Percentiles rank a stretch among this genome's conserved stretches.
phyloP scores from a whole-genome alignment of 345 rosid species.

The Lepidium africanum region DNA sequence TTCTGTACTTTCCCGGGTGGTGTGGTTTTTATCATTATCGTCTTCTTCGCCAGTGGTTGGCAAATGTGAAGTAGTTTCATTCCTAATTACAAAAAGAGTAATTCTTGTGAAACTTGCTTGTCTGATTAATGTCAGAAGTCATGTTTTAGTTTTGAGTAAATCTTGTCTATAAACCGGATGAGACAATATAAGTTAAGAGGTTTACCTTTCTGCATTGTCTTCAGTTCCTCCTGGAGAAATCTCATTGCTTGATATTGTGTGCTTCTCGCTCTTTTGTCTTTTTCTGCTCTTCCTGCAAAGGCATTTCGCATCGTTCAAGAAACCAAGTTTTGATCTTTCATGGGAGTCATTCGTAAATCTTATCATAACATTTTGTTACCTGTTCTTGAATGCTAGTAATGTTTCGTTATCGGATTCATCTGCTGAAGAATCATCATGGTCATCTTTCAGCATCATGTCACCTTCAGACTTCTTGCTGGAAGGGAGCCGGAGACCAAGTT shows the following conservation, averaged over 20 bases:
- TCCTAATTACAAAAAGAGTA: conserved; percentile 23
- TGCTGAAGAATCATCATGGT: conserved; percentile 27
- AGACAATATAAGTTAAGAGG: background rate
- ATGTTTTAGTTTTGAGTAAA: background rate
- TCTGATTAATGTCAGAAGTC: background rate
- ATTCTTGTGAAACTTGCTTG: background rate
- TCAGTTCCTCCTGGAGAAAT: conserved; percentile 3
- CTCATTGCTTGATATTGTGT: conserved; percentile 13
- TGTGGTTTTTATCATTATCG: conserved; percentile 10
- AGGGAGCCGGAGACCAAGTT: conserved; percentile 61
- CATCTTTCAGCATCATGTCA: conserved; percentile 42
- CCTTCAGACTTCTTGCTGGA: conserved; percentile 35
- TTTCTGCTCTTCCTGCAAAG: conserved; percentile 16
- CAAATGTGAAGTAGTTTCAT: conserved; percentile 8
- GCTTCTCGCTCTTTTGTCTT: conserved; percentile 15
- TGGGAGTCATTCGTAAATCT: background rate
- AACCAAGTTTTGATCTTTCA: background rate
- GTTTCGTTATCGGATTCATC: conserved; percentile 52
- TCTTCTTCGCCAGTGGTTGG: background rate
- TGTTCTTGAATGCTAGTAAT: conserved; percentile 51
- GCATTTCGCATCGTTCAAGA: conserved; percentile 1
- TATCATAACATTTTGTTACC: conserved; percentile 32
- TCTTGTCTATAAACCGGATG: background rate
- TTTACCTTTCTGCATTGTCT: conserved; percentile 35
- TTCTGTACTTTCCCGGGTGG: background rate